Base-by-base conservation (phyloP, 2,329 filamentous ascomycete species). In the Arthrinium puccinioides region DNA sequence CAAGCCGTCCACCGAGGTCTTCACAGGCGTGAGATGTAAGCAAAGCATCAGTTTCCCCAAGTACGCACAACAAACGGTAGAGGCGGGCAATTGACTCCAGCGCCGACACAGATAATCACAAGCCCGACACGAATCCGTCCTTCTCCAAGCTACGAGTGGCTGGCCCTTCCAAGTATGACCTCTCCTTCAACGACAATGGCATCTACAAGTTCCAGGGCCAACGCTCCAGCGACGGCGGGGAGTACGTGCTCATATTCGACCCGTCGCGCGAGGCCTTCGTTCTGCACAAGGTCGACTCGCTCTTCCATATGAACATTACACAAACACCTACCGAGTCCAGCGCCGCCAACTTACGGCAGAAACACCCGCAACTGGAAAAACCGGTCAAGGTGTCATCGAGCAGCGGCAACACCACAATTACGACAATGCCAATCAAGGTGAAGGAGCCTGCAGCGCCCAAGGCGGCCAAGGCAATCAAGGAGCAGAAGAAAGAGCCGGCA, bases 241-340 rank as follows among this genome's bases (percentile, higher is more conserved):
- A 80, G 54, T 81, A 76, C 52, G 74, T 81, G 25, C 72, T 94
- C 36, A 74, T 90, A 40, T 92, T 90, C 54, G 85, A 94, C 58
- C 71, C 82, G 8, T 66, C 70, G 14, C 79, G 77, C 36, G 79
- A 90, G 52, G 82, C 74, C 39, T 92, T 92, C 47, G 79, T 92
- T 20, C 72, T 96, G 38, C 87, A 96, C 63, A 79, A 79, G 36
- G 68, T 96, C 38, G 78, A 87, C 54, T 83, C 81, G n/a, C 80
- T 81, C 26, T 84, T 94, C 61, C 82, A 87, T 52, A 89, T 95
- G 82, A 96, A 95, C 59, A 64, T 95, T 37, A 79, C 76, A 36
- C 77, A 73, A 38, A 79, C 79, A 11, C 85, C 83, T 3, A 74
- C 70, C 46, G 81, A 82, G 50, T 65, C 70, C 37, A 76, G 86